Evolutionary conservation across 176 grass and related monocot genomes (phyloP).

Genomic region (Cocos nucifera): DNA sequence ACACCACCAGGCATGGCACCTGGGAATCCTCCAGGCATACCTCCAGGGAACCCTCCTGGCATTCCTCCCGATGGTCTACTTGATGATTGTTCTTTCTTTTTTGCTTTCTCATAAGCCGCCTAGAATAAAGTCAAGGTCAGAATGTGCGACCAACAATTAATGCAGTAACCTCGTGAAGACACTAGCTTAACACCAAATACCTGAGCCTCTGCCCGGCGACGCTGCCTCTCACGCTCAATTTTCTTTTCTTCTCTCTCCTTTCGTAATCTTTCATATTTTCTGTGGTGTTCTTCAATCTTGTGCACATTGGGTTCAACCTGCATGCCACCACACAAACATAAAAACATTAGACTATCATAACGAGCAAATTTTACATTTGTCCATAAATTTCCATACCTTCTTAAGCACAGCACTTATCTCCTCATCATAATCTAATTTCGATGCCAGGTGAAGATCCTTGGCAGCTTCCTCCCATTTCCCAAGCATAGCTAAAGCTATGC

Average conservation of each 20-base stretch:
- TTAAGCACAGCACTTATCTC: slow-evolving; percentile 86
- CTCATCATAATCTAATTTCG: slow-evolving; percentile 91
- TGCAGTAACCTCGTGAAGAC: no score
- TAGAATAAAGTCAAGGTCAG: slow-evolving; percentile 19
- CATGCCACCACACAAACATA: slow-evolving; percentile 1
- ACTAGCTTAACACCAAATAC: slow-evolving; percentile 18
- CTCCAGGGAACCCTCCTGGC: no score
- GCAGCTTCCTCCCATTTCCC: slow-evolving; percentile 90
- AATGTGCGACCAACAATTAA: no score
- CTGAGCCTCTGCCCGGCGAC: slow-evolving; percentile 71
- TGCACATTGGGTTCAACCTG: slow-evolving; percentile 97
- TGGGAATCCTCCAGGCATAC: no score
- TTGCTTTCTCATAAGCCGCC: slow-evolving; percentile 95
- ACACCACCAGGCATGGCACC: slow-evolving; percentile 50
- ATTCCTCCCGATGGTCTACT: slow-evolving; percentile 21
- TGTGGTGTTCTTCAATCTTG: slow-evolving; percentile 84
- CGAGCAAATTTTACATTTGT: no score
- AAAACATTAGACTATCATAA: no score
- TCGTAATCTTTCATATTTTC: slow-evolving; percentile 75
- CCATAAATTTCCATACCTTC: slow-evolving; percentile 37
- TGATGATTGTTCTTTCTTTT: slow-evolving; percentile 74
- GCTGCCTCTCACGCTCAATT: slow-evolving; percentile 67
- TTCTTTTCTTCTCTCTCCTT: slow-evolving; percentile 90
- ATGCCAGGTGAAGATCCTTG: slow-evolving; percentile 75
- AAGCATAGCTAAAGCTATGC: slow-evolving; percentile 82